Evolutionary conservation across 139 green algal species (phyloP).

Genomic region (Marvania coccoides): DNA sequence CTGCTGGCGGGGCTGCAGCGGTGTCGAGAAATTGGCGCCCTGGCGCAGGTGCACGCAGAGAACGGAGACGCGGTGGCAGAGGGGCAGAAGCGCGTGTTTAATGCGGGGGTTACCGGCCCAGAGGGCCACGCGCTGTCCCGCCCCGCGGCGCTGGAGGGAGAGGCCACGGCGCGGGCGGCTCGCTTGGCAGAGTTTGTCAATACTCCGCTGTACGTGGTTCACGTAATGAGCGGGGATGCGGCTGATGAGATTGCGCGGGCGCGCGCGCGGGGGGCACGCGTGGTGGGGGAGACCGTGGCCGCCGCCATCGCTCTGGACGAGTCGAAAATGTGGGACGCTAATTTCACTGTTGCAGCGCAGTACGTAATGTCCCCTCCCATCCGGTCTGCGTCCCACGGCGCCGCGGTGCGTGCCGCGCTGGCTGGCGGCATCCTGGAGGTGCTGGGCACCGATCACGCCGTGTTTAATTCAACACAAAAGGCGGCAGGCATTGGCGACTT

Average conservation of each 20-base stretch:
- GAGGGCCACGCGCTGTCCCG: conserved; percentile 84
- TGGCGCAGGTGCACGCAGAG: conserved; percentile 83
- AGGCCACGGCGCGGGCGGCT: conserved; percentile 83
- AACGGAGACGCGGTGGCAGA: conserved; percentile 82
- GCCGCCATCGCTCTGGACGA: conserved; percentile 74
- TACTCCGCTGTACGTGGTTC: conserved; percentile 92
- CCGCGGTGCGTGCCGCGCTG: conserved; percentile 19
- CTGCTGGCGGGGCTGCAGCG: conserved; percentile 67
- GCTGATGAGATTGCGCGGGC: conserved; percentile 53
- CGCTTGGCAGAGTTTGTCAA: conserved; percentile 69
- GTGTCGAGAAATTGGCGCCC: conserved; percentile 81
- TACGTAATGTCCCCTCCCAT: conserved; percentile 95
- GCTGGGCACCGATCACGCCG: conserved; percentile 84
- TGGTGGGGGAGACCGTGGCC: conserved; percentile 73
- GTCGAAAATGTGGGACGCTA: conserved; percentile 53
- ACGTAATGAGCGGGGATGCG: conserved; percentile 89
- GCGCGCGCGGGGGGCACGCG: conserved; percentile 30
- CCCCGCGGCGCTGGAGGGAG: conserved; percentile 73
- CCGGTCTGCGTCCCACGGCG: conserved; percentile 38
- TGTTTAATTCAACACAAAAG: conserved; percentile 93
- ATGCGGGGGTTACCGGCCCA: conserved; percentile 66
- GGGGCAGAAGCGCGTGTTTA: conserved; percentile 57
- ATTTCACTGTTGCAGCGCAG: conserved; percentile 68
- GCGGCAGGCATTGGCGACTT: conserved; percentile 74
- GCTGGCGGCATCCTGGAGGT: conserved; percentile 31